Conservation (phyloP, 495 filamentous ascomycete species). For the Hypomontagnella monticulosa region DNA sequence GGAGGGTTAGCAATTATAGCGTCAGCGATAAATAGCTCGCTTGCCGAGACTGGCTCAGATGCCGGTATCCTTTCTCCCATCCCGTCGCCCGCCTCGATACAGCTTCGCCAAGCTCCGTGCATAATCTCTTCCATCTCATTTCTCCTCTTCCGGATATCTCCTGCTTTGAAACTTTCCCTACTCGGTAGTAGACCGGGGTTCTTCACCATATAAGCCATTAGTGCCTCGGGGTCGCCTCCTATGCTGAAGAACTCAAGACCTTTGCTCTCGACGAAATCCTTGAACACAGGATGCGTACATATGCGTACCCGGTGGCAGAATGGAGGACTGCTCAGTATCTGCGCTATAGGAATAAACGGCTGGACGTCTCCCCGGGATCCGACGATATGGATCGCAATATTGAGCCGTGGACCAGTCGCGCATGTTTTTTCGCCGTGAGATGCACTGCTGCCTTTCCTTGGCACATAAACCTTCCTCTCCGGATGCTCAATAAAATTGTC, state of each 20-base stretch:
- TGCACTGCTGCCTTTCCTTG: background rate
- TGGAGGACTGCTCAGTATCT: slow-evolving; percentile 59
- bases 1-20: slow-evolving; percentile 75
- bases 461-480: slow-evolving; percentile 12
- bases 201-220: slow-evolving; percentile 61
- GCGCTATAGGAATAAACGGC: slow-evolving; percentile 62
- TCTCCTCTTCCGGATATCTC: slow-evolving; percentile 67
- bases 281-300: slow-evolving; percentile 70
- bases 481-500: background rate
- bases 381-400: slow-evolving; percentile 72
- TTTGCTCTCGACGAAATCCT: slow-evolving; percentile 62
- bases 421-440: slow-evolving; percentile 2
- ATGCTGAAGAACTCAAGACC: slow-evolving; percentile 71
- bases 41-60: slow-evolving; percentile 42
- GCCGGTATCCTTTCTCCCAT: slow-evolving; percentile 52
- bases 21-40: slow-evolving; percentile 69
- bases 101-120: slow-evolving; percentile 66
- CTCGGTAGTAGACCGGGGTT: slow-evolving; percentile 57
- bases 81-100: slow-evolving; percentile 60
- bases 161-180: slow-evolving; percentile 59
- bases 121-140: slow-evolving; percentile 68
- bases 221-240: slow-evolving; percentile 68
- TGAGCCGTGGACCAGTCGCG: slow-evolving; percentile 47
- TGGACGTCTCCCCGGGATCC: slow-evolving; percentile 71
- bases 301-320: slow-evolving; percentile 70